Evolutionary conservation across 78 protist genomes (phyloP).

Genomic region (Chrysochromulina parva): DNA sequence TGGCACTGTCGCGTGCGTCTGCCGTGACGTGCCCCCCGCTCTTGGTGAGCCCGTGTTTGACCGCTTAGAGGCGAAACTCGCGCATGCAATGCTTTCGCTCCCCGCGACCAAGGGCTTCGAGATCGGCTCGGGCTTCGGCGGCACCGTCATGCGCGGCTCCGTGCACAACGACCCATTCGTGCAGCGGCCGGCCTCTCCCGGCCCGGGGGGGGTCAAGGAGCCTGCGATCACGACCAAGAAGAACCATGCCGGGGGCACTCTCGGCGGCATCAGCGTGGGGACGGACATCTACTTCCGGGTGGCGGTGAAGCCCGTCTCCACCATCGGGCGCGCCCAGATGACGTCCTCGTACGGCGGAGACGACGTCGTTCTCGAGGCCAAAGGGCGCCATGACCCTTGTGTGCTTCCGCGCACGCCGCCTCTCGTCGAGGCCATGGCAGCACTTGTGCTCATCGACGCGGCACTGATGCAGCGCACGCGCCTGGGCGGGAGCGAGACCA

Average conservation of each 20-base stretch:
- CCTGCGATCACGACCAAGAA: conserved; percentile 1
- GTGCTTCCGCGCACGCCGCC: conserved; percentile 78
- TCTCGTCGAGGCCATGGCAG: conserved; percentile 76
- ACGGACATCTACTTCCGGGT: conserved; percentile 50
- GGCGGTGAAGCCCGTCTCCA: conserved; percentile 76
- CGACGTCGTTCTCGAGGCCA: conserved; percentile 52
- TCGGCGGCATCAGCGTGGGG: conserved; percentile 74
- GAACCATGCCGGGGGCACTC: conserved; percentile 69
- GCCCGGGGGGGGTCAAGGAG: background rate
- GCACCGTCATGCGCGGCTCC: background rate
- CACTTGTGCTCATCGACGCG: conserved; percentile 67
- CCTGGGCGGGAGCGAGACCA: background rate
- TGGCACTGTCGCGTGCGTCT: conserved; percentile 58
- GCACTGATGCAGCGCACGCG: conserved; percentile 4
- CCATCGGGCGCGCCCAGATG: conserved; percentile 60
- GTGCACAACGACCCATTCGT: conserved; percentile 52
- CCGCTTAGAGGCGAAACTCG: conserved; percentile 73
- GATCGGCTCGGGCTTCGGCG: conserved; percentile 66
- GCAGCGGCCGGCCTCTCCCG: too few species aligned
- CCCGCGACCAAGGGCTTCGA: conserved; percentile 83
- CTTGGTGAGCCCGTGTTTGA: conserved; percentile 75
- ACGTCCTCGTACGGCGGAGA: conserved; percentile 47
- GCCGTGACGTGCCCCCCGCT: conserved; percentile 21
- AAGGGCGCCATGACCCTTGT: conserved; percentile 83
- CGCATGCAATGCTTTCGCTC: conserved; percentile 81